Evolutionary conservation across 1,284 basidiomycete genomes (phyloP).

Genomic region (Sporisorium sorghi): DNA sequence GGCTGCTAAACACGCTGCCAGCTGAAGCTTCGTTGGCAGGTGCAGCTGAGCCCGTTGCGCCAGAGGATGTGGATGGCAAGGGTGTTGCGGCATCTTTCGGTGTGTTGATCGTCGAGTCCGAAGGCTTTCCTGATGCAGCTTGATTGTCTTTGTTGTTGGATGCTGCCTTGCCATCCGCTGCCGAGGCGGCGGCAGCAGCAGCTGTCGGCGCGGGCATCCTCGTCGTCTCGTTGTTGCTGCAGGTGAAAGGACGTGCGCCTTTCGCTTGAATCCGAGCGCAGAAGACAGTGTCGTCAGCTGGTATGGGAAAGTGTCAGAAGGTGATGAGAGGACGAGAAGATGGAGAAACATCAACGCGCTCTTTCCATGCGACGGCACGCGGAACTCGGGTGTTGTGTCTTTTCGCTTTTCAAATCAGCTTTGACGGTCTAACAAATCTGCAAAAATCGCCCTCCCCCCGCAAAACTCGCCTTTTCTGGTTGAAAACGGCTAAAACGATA

Average conservation of each 20-base stretch:
- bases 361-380: neutral
- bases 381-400: constrained; percentile 1
- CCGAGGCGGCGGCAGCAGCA: constrained; percentile 15
- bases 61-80: constrained; percentile 13
- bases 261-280: neutral
- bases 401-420: neutral
- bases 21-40: constrained; percentile 27
- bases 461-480: too few relatives aligned
- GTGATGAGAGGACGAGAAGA: constrained; percentile 1
- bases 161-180: constrained; percentile 34
- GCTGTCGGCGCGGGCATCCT: constrained; percentile 31
- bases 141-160: constrained; percentile 23
- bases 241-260: neutral
- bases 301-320: neutral
- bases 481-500: neutral
- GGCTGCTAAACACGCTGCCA: constrained; percentile 42
- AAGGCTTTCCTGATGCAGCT: neutral
- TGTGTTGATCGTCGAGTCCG: constrained; percentile 30
- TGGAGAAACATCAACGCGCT: constrained; percentile 7
- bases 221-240: neutral
- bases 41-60: constrained; percentile 14
- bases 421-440: constrained; percentile 1
- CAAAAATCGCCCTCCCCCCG: too few relatives aligned
- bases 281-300: neutral
- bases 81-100: constrained; percentile 33